These are phyloP conservation scores for Apostasia ramifera DNA, from an alignment of 106 monocot species.

Conservation along the genomic window DNA sequence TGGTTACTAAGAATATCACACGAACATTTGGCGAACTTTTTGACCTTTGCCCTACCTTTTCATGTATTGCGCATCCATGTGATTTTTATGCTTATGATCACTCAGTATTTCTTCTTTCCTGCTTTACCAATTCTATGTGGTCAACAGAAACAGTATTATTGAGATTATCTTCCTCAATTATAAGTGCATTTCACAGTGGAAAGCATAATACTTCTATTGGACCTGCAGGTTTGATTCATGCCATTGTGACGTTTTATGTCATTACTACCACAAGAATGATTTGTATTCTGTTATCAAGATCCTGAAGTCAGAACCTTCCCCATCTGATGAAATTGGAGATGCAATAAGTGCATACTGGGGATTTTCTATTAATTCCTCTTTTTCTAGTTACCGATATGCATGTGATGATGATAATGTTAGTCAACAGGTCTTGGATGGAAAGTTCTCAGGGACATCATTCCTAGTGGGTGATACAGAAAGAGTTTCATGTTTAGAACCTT, in stretches of 20 bases:
- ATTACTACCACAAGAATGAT: conserved; percentile 71
- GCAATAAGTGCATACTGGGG: conserved; percentile 39
- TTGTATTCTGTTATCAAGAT: conserved; percentile 37
- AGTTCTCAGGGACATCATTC: background rate
- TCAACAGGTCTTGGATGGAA: conserved; percentile 1
- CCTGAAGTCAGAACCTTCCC: conserved; percentile 31
- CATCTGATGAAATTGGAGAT: conserved; percentile 35
- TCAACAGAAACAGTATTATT: no score
- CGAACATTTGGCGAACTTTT: no score
- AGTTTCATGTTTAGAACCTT: background rate
- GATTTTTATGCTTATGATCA: no score
- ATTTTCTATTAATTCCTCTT: conserved; percentile 13
- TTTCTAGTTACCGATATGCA: conserved; percentile 2
- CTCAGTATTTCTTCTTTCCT: no score
- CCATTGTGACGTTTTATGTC: conserved; percentile 23
- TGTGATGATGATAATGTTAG: background rate
- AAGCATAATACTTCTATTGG: background rate
- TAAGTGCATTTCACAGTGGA: background rate
- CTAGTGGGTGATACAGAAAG: no score
- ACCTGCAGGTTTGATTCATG: conserved; percentile 68
- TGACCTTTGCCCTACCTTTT: no score
- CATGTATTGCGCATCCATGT: no score
- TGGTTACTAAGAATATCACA: no score
- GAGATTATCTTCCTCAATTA: no score
- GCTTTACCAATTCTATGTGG: no score